phyloP scores from a whole-genome alignment of 2,329 filamentous ascomycete genomes.

The Xylariaceae sp. region DNA sequence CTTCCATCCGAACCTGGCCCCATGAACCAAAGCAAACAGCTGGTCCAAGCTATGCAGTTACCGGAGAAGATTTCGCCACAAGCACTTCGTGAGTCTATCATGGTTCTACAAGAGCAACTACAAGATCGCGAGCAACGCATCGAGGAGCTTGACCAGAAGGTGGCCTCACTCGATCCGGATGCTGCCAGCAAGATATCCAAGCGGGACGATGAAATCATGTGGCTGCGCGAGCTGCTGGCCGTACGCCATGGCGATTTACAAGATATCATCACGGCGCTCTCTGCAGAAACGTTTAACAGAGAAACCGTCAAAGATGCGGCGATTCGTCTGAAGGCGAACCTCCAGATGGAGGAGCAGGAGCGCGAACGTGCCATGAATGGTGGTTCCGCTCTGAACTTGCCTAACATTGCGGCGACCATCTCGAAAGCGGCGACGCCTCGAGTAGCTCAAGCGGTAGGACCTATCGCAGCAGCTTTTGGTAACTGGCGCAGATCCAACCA shows the following conservation, averaged over 20 bases:
- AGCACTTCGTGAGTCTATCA: constrained; percentile 89
- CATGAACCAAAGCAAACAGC: constrained; percentile 36
- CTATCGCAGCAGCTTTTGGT: constrained; percentile 84
- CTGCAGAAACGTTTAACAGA: constrained; percentile 68
- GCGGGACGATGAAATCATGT: constrained; percentile 87
- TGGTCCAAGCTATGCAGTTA: constrained; percentile 43
- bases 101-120: constrained; percentile 92
- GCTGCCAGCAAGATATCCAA: constrained; percentile 79
- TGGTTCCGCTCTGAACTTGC: constrained; percentile 60
- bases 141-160: constrained; percentile 73
- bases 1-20: constrained; percentile 43
- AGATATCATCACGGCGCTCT: constrained; percentile 79
- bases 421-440: constrained; percentile 74
- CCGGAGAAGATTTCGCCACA: constrained; percentile 91
- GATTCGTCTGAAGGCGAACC: constrained; percentile 85
- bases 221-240: constrained; percentile 87
- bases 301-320: constrained; percentile 81
- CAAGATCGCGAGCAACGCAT: constrained; percentile 89
- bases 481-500: constrained; percentile 77
- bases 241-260: constrained; percentile 88
- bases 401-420: constrained; percentile 71
- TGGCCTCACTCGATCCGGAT: constrained; percentile 67
- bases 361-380: constrained; percentile 77
- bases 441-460: constrained; percentile 74
- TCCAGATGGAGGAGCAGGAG: constrained; percentile 98